Percentiles rank a stretch among this genome's conserved stretches.
Conservation (phyloP, 2,329 filamentous ascomycete species). For the Sordariomycetes sp. region DNA sequence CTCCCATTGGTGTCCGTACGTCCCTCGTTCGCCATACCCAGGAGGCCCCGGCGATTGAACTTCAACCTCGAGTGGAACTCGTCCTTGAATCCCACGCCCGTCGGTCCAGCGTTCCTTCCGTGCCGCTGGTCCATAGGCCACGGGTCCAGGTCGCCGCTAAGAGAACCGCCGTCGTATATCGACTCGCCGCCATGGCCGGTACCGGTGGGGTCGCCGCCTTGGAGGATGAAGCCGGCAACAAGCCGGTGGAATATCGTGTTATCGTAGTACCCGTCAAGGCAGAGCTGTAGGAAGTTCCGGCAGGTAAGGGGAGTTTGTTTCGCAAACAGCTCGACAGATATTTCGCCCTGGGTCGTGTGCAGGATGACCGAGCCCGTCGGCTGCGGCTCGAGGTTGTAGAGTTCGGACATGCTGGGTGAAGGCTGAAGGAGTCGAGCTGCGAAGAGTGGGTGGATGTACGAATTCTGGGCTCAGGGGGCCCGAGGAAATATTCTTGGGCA, state of each 20-base stretch:
- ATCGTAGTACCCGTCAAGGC: constrained; percentile 90
- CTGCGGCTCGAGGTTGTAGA: constrained; percentile 86
- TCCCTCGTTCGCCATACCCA: constrained; percentile 94
- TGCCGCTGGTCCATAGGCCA: constrained; percentile 56
- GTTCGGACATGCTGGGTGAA: constrained; percentile 57
- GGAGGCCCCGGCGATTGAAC: constrained; percentile 79
- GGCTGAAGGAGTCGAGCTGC: background rate
- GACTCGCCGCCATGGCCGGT: constrained; percentile 86
- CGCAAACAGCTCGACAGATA: constrained; percentile 87
- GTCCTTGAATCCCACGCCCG: constrained; percentile 58
- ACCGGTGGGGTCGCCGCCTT: constrained; percentile 89
- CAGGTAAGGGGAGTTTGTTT: constrained; percentile 86
- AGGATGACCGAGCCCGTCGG: constrained; percentile 87
- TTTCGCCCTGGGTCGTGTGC: constrained; percentile 80
- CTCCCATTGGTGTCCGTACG: constrained; percentile 73
- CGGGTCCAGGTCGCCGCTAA: constrained; percentile 61
- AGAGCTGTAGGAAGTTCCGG: constrained; percentile 92
- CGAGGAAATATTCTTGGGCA: background rate
- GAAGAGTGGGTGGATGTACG: background rate
- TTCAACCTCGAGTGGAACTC: constrained; percentile 89
- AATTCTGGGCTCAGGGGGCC: background rate
- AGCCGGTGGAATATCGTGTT: constrained; percentile 90
- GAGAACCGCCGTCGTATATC: constrained; percentile 78
- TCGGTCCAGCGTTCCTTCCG: constrained; percentile 49
- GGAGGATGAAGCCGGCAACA: constrained; percentile 83